A percentile compares a stretch with the other conserved stretches of the same genome.
phyloP scores from a whole-genome alignment of 1,284 basidiomycete genomes.

The Trichosporon sp. region DNA sequence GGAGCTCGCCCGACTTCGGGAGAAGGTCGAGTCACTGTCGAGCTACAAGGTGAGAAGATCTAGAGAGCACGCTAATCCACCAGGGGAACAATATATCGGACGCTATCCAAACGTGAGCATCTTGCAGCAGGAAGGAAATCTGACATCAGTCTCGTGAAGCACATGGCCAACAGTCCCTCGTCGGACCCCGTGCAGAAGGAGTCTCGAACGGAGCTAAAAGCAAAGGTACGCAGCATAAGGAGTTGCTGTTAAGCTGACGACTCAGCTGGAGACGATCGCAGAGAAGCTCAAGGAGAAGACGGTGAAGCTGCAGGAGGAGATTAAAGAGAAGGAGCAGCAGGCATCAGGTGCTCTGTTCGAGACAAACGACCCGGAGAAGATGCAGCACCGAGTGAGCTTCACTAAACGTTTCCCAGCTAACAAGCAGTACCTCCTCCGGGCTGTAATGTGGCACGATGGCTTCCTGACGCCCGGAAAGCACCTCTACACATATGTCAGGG shows the following conservation, averaged over 20 bases:
- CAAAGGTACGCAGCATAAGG: slow-evolving; percentile 23
- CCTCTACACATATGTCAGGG: slow-evolving; percentile 35
- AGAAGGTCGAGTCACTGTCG: slow-evolving; percentile 32
- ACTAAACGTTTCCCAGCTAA: not conserved
- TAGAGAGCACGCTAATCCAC: not conserved
- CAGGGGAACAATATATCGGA: slow-evolving; percentile 15
- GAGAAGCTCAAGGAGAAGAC: slow-evolving; percentile 23
- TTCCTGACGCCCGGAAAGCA: slow-evolving; percentile 33
- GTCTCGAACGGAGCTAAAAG: slow-evolving; percentile 27
- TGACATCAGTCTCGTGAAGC: slow-evolving; percentile 28
- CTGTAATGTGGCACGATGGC: slow-evolving; percentile 41
- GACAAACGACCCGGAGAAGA: slow-evolving; percentile 31
- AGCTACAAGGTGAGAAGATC: slow-evolving; percentile 26
- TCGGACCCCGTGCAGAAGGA: slow-evolving; percentile 21
- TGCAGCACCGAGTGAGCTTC: slow-evolving; percentile 28
- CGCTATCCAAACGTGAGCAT: slow-evolving; percentile 10
- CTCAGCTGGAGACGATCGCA: slow-evolving; percentile 12
- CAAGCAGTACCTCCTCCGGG: slow-evolving; percentile 32
- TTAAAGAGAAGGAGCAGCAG: slow-evolving; percentile 24
- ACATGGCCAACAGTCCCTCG: slow-evolving; percentile 11
- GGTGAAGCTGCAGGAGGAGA: slow-evolving; percentile 22
- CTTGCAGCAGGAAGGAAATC: not conserved
- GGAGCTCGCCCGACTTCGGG: slow-evolving; percentile 29
- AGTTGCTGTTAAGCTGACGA: not conserved
- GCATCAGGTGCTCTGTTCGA: slow-evolving; percentile 29